phyloP scores from a whole-genome alignment of 805 yeast genomes.

The Clavispora vitiphila region DNA sequence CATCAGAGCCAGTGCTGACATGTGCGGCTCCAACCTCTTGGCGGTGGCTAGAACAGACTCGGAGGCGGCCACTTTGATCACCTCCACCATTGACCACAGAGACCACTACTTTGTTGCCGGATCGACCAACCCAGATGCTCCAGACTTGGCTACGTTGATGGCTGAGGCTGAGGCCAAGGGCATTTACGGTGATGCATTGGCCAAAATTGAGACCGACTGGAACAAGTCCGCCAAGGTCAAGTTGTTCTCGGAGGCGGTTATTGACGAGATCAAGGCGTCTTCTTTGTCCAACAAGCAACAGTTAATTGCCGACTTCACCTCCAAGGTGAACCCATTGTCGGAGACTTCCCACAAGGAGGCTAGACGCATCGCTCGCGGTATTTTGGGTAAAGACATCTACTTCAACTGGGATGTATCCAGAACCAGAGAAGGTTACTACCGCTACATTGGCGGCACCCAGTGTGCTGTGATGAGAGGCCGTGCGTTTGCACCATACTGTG shows the following conservation, averaged over 20 bases:
- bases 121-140: slow-evolving; percentile 77
- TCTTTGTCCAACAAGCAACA: slow-evolving; percentile 54
- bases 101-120: slow-evolving; percentile 93
- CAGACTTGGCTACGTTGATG: slow-evolving; percentile 72
- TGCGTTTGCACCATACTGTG: slow-evolving; percentile 92
- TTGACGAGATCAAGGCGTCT: slow-evolving; percentile 69
- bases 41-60: slow-evolving; percentile 95
- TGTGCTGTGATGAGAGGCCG: slow-evolving; percentile 97
- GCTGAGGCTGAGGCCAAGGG: slow-evolving; percentile 77
- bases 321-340: slow-evolving; percentile 69
- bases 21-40: slow-evolving; percentile 79
- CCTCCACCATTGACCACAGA: slow-evolving; percentile 90
- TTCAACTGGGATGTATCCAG: slow-evolving; percentile 95
- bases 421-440: slow-evolving; percentile 94
- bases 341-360: slow-evolving; percentile 78
- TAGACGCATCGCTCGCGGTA: slow-evolving; percentile 62
- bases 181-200: slow-evolving; percentile 63
- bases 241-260: slow-evolving; percentile 86
- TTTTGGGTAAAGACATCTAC: slow-evolving; percentile 77
- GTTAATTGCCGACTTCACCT: slow-evolving; percentile 60
- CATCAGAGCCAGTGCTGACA: slow-evolving; percentile 92
- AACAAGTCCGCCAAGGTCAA: slow-evolving; percentile 73
- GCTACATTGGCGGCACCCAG: slow-evolving; percentile 93
- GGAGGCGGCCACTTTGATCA: slow-evolving; percentile 93
- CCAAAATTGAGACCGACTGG: slow-evolving; percentile 79